Evolutionary conservation across 305 asterid genomes (phyloP).

Genomic region (Ajuga reptans): DNA sequence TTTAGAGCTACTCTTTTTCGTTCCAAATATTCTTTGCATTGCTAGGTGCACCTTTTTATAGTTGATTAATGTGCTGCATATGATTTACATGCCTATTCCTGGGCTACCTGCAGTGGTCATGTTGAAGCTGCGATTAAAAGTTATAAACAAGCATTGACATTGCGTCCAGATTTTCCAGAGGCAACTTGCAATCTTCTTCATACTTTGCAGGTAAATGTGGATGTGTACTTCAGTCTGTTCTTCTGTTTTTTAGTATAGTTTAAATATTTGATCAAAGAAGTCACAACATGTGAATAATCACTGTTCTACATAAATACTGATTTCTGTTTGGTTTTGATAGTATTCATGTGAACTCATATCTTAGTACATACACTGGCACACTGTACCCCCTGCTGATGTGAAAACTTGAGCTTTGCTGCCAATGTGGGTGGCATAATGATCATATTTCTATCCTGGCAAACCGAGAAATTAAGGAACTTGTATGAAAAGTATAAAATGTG

Average conservation of each 20-base stretch:
- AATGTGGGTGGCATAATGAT: not conserved
- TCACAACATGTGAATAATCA: not conserved
- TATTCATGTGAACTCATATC: not conserved
- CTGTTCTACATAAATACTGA: not conserved
- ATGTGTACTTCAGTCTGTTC: not conserved
- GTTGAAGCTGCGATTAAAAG: slow-evolving; percentile 93
- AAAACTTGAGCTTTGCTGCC: not conserved
- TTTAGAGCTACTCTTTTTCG: slow-evolving; percentile 19
- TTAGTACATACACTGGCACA: not conserved
- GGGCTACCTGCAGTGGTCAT: slow-evolving; percentile 53
- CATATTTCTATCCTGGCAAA: not conserved
- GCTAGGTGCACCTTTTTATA: not conserved
- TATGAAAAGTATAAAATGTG: not conserved
- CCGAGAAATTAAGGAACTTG: not conserved
- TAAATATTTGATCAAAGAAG: not conserved
- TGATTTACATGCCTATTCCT: slow-evolving; percentile 7
- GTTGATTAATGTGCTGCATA: slow-evolving; percentile 12
- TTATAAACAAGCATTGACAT: slow-evolving; percentile 74
- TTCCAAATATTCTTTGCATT: not conserved
- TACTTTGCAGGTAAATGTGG: slow-evolving; percentile 64
- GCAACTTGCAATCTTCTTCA: slow-evolving; percentile 98
- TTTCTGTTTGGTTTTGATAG: slow-evolving; percentile 12
- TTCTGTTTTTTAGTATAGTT: slow-evolving; percentile 7
- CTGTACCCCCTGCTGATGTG: not conserved
- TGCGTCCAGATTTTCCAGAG: slow-evolving; percentile 96